Evolutionary conservation across 495 filamentous ascomycete genomes (phyloP).

Genomic region (Tetracladium marchalianum): DNA sequence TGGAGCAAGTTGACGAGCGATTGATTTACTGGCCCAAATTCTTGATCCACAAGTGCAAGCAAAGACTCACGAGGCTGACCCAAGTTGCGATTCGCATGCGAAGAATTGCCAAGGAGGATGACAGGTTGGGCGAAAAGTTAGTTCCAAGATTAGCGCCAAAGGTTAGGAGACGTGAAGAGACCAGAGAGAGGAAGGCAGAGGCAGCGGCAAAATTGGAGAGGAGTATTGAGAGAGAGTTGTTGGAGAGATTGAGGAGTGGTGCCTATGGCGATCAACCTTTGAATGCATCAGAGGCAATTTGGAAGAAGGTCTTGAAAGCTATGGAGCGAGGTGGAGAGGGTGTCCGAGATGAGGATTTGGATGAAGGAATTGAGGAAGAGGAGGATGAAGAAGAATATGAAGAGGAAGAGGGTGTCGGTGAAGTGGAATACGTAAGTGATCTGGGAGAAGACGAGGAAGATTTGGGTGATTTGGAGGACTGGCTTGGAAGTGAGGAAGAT

Average conservation of each 20-base stretch:
- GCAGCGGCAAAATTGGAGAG: slow-evolving; percentile 92
- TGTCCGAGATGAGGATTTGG: slow-evolving; percentile 75
- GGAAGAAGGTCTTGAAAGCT: slow-evolving; percentile 93
- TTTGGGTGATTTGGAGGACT: slow-evolving; percentile 28
- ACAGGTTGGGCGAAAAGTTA: slow-evolving; percentile 77
- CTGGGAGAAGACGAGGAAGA: slow-evolving; percentile 42
- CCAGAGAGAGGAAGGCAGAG: slow-evolving; percentile 86
- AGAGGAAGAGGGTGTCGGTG: slow-evolving; percentile 58
- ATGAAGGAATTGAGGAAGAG: slow-evolving; percentile 77
- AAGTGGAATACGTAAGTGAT: slow-evolving; percentile 75
- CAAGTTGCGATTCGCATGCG: slow-evolving; percentile 86
- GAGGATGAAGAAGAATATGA: slow-evolving; percentile 56
- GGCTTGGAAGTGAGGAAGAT: slow-evolving; percentile 36
- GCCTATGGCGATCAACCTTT: slow-evolving; percentile 92
- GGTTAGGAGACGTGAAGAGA: slow-evolving; percentile 77
- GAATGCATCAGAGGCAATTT: slow-evolving; percentile 87
- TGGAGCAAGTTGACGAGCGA: slow-evolving; percentile 78
- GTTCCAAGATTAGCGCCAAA: slow-evolving; percentile 92
- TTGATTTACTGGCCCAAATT: slow-evolving; percentile 97
- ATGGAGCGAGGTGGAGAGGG: slow-evolving; percentile 82
- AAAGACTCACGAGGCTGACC: slow-evolving; percentile 85
- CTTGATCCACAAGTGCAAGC: slow-evolving; percentile 93
- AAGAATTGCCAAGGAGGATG: slow-evolving; percentile 77
- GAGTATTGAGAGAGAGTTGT: slow-evolving; percentile 90
- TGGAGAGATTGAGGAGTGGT: slow-evolving; percentile 82